phyloP scores from a whole-genome alignment of 495 filamentous ascomycete genomes.

The Antarctomyces pellizariae region DNA sequence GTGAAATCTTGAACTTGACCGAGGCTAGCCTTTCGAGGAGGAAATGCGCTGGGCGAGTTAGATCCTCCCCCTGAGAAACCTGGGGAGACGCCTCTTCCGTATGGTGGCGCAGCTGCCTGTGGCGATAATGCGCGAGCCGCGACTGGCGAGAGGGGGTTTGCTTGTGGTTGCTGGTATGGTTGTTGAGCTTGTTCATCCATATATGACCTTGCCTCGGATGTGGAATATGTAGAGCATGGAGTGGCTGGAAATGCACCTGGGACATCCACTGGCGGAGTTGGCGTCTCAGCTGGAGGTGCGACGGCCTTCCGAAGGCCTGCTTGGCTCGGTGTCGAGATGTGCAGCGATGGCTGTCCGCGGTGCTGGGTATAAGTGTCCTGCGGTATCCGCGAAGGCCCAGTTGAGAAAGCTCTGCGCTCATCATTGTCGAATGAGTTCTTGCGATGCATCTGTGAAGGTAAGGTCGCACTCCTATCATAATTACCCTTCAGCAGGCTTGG shows the following conservation, averaged over 20 bases:
- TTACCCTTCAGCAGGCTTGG: constrained; percentile 6
- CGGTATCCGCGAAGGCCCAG: constrained; percentile 7
- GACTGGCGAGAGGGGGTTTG: no score
- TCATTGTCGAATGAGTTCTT: constrained; percentile 28
- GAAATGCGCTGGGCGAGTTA: constrained; percentile 21
- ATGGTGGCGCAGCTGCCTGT: no score
- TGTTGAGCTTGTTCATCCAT: no score
- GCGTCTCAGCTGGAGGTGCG: constrained; percentile 7
- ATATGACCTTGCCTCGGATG: no score
- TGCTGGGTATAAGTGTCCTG: no score
- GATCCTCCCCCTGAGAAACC: no score
- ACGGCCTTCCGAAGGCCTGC: constrained; percentile 2
- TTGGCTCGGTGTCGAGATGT: no score
- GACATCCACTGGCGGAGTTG: constrained; percentile 5
- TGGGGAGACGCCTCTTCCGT: no score
- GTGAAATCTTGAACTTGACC: constrained; percentile 16
- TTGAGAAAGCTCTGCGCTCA: constrained; percentile 18
- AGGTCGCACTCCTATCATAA: neutral
- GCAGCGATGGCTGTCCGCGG: constrained; percentile 1
- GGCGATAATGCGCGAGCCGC: no score
- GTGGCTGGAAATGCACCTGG: no score
- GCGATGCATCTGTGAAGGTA: constrained; percentile 3
- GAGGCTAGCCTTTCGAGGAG: constrained; percentile 37
- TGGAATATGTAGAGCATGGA: no score
- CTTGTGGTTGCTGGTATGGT: no score